Evolutionary conservation across 1,284 basidiomycete genomes (phyloP).

Genomic region (Stereum hirsutum): DNA sequence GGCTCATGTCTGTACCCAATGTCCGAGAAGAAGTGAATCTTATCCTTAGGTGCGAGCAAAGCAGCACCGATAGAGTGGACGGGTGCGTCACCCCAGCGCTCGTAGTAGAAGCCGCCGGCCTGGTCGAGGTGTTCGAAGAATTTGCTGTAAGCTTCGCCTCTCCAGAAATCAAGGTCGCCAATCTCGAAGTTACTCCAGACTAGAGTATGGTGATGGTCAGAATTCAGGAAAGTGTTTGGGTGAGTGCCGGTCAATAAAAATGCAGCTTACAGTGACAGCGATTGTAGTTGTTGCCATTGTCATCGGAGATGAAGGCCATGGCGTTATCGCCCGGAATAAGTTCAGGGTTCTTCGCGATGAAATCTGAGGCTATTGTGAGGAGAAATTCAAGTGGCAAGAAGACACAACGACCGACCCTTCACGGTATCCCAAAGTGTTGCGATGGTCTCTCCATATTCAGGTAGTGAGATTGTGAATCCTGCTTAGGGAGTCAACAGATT

Average conservation of each 20-base stretch:
- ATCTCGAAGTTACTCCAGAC: conserved; percentile 73
- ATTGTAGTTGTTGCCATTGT: conserved; percentile 56
- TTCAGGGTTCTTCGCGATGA: conserved; percentile 49
- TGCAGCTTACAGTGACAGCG: conserved; percentile 59
- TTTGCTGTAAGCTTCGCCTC: conserved; percentile 53
- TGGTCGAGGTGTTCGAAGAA: conserved; percentile 65
- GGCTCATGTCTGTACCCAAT: conserved; percentile 43
- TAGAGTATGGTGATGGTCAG: conserved; percentile 12
- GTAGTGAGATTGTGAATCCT: conserved; percentile 58
- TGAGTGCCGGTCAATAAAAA: not conserved
- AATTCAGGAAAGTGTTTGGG: not conserved
- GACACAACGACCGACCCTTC: conserved; percentile 27
- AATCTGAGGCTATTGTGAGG: conserved; percentile 28
- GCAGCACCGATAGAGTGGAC: conserved; percentile 65
- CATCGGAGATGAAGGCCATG: conserved; percentile 56
- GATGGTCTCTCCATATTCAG: conserved; percentile 61
- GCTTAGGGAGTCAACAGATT: not conserved
- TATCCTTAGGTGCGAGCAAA: conserved; percentile 49
- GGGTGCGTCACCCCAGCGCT: conserved; percentile 71
- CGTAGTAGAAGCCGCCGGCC: conserved; percentile 67
- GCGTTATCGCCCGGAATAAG: conserved; percentile 51
- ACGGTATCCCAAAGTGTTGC: conserved; percentile 56
- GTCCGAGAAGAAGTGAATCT: conserved; percentile 55
- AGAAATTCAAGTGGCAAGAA: not conserved
- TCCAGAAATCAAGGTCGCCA: conserved; percentile 58